Percentiles rank a stretch among this genome's conserved stretches.
Conservation (phyloP, 2,329 filamentous ascomycete species). For the Epichloe coenophiala region DNA sequence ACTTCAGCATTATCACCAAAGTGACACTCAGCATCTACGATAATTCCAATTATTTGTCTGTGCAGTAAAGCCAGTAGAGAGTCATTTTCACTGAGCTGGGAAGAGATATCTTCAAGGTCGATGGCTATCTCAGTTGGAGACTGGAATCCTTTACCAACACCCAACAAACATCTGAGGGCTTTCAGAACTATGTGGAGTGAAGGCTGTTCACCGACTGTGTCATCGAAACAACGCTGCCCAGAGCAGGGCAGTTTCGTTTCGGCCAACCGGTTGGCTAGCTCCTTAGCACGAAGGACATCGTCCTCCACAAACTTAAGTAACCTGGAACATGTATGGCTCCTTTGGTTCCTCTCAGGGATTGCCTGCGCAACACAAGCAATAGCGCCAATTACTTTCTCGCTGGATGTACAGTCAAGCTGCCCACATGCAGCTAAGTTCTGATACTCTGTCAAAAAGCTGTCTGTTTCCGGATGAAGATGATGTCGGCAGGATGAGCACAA, state of each 20-base stretch:
- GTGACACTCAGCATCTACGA: constrained; percentile 32
- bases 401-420: constrained; percentile 51
- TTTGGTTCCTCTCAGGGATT: constrained; percentile 41
- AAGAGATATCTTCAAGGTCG: constrained; percentile 45
- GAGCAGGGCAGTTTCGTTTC: constrained; percentile 11
- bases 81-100: background rate
- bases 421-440: constrained; percentile 41
- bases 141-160: constrained; percentile 61
- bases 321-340: constrained; percentile 38
- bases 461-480: constrained; percentile 52
- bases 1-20: constrained; percentile 53
- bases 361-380: constrained; percentile 68
- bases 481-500: constrained; percentile 64
- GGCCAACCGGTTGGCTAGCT: constrained; percentile 8
- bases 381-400: constrained; percentile 60
- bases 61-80: constrained; percentile 25
- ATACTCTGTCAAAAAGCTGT: constrained; percentile 60
- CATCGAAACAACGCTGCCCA: constrained; percentile 14
- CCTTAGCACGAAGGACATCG: constrained; percentile 29
- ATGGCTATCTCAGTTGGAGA: constrained; percentile 52
- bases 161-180: constrained; percentile 53
- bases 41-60: constrained; percentile 30
- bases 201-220: constrained; percentile 27
- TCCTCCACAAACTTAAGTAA: constrained; percentile 48
- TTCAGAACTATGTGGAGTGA: constrained; percentile 34